Base-by-base conservation (phyloP, 495 filamentous ascomycete species). In the Penicillium longicatenatum region DNA sequence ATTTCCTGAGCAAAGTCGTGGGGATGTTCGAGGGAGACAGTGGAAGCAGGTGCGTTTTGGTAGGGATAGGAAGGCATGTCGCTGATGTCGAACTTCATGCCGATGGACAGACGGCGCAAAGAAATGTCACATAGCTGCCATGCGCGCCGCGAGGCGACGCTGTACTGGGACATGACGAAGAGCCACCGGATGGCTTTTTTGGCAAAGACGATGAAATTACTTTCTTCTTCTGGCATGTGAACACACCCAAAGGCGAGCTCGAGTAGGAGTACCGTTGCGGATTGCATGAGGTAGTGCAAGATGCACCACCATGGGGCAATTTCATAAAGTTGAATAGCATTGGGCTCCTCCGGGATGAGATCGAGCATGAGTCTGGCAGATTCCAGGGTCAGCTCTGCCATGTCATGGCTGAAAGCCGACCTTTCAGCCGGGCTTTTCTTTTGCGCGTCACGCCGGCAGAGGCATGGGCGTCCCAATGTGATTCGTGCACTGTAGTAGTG, bases 221-320 rank as follows among this genome's bases (percentile, higher is more conserved):
- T 67, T 31, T 83, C 77, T 46, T 81, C 74, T 10, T 76, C 66
- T 11, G 83, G 83, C 54, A 79, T 75, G 64, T 87, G 84, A 31
- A 82, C 74, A 21, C 70, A 69, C 29, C 78, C 76, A 55, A 86
- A 84, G 1, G 84, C 82, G 19, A 86, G 71, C 61, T 89, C 87
- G 14, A 88, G 74, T 61, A 89, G 77, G 8, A 89, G 69, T 12
- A 88, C 78, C 1, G 80, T 82, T 4, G 78, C 70, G 0, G 85
- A 80, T 70, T 88, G 84, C 76, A 86, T 87, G 19, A 90, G 68
- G 52, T 84, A 83, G 61, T 90, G 87, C 14, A 90, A 69, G 10
- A 85, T 71, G 45, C 77, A 82, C 84, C 85, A 90, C 86, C 86
- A 90, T 12, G 85, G 84, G 7, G 77, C 66, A 6, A 82, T 71